Evolutionary conservation across 1,284 basidiomycete species (phyloP).

Genomic region (Rhodofomes roseus): DNA sequence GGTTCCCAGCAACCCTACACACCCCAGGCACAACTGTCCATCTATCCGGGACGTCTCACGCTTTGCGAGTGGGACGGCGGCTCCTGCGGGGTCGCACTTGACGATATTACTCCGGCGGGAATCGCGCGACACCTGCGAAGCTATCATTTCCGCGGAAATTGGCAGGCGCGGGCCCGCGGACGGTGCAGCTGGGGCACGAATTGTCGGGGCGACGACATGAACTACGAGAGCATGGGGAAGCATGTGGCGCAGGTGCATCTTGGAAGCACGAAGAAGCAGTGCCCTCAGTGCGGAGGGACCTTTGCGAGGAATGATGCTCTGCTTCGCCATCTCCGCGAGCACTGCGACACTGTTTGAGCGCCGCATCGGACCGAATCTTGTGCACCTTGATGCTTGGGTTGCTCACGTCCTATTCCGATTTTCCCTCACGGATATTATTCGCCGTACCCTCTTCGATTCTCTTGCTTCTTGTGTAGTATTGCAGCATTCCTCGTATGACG

Average conservation of each 20-base stretch:
- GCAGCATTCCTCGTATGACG: too few relatives aligned
- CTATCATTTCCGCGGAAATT: not conserved
- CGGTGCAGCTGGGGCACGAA: constrained; percentile 1
- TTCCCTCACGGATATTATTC: too few relatives aligned
- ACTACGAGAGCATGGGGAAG: constrained; percentile 6
- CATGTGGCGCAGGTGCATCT: constrained; percentile 8
- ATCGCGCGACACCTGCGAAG: constrained; percentile 1
- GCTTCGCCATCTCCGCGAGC: constrained; percentile 5
- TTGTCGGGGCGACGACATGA: constrained; percentile 1
- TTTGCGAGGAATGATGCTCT: constrained; percentile 7
- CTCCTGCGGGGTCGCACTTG: not conserved
- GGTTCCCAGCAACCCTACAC: not conserved
- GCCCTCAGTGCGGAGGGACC: not conserved
- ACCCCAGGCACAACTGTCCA: not conserved
- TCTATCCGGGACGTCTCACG: not conserved
- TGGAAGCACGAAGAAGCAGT: not conserved
- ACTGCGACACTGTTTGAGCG: not conserved
- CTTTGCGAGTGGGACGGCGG: not conserved
- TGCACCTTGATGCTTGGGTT: too few relatives aligned
- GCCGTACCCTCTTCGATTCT: not conserved
- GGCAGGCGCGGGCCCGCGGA: not conserved
- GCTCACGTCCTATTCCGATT: too few relatives aligned
- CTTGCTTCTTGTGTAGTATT: not conserved
- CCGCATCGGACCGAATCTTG: too few relatives aligned
- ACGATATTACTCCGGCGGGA: constrained; percentile 1